Percentiles rank a stretch among this genome's conserved stretches.
Conservation (phyloP, 192 early-diverging fungal genomes). For the Pecoramyces ruminantium region DNA sequence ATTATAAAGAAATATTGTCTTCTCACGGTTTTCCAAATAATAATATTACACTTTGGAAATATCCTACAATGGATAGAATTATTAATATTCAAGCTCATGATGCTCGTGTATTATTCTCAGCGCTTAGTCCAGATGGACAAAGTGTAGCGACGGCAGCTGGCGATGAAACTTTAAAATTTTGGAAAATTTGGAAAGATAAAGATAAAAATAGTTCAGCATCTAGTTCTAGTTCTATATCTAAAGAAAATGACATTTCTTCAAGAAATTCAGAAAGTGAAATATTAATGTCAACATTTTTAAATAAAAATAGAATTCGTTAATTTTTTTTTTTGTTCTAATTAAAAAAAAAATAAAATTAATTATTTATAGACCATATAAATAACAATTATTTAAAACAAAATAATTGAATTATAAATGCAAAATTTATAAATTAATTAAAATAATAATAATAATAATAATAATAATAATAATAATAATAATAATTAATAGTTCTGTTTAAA, state of each 20-base stretch:
- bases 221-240: background rate
- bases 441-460: too few species aligned
- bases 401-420: too few species aligned
- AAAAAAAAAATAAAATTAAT: too few species aligned
- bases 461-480: too few species aligned
- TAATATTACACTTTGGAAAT: constrained; percentile 29
- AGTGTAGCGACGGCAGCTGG: constrained; percentile 24
- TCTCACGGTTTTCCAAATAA: constrained; percentile 34
- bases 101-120: constrained; percentile 19
- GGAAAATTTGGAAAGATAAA: constrained; percentile 30
- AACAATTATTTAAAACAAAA: too few species aligned
- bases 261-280: background rate
- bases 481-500: too few species aligned
- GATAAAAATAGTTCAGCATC: background rate
- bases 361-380: too few species aligned
- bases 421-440: too few species aligned
- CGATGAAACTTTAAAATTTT: constrained; percentile 40
- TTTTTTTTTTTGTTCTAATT: too few species aligned
- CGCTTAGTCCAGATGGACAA: constrained; percentile 32
- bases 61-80: constrained; percentile 24
- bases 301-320: background rate
- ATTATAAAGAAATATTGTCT: constrained; percentile 35
- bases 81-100: constrained; percentile 33
- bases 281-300: background rate
- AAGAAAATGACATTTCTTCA: background rate